Conservation (phyloP, 768 basidiomycete genomes). For the Macrolepiota albuminosa region DNA sequence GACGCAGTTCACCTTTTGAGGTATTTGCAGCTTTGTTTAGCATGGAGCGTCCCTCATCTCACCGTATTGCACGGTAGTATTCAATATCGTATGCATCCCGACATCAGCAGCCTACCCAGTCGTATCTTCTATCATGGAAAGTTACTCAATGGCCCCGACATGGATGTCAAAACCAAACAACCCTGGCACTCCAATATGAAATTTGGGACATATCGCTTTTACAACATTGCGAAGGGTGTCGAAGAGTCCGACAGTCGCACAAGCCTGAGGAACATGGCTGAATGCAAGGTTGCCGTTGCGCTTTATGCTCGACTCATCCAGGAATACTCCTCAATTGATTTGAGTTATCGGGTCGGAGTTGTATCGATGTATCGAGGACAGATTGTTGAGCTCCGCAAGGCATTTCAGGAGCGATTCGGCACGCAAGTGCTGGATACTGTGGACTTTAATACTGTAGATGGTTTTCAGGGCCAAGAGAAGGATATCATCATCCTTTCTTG, state of each 20-base stretch:
- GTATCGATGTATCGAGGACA: slow-evolving; percentile 97
- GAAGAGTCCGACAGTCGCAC: slow-evolving; percentile 71
- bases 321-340: slow-evolving; percentile 52
- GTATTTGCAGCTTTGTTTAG: slow-evolving; percentile 31
- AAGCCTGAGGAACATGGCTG: slow-evolving; percentile 60
- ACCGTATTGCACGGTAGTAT: slow-evolving; percentile 51
- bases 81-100: slow-evolving; percentile 99
- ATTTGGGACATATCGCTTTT: slow-evolving; percentile 87
- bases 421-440: slow-evolving; percentile 62
- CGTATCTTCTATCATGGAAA: slow-evolving; percentile 79
- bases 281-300: slow-evolving; percentile 70
- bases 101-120: slow-evolving; percentile 88
- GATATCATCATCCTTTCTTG: slow-evolving; percentile 97
- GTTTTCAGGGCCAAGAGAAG: slow-evolving; percentile 99
- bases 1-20: slow-evolving; percentile 90
- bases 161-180: slow-evolving; percentile 76
- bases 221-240: slow-evolving; percentile 65
- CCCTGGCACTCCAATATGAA: slow-evolving; percentile 80
- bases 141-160: slow-evolving; percentile 82
- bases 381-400: slow-evolving; percentile 62
- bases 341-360: slow-evolving; percentile 44
- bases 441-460: slow-evolving; percentile 97
- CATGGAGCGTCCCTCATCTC: neutral
- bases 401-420: slow-evolving; percentile 73
- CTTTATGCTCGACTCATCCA: slow-evolving; percentile 68